Evolutionary conservation across 805 yeast species (phyloP), one percentile per base, ranked within the genome.

Genomic region (Myxozyma neglecta): DNA sequence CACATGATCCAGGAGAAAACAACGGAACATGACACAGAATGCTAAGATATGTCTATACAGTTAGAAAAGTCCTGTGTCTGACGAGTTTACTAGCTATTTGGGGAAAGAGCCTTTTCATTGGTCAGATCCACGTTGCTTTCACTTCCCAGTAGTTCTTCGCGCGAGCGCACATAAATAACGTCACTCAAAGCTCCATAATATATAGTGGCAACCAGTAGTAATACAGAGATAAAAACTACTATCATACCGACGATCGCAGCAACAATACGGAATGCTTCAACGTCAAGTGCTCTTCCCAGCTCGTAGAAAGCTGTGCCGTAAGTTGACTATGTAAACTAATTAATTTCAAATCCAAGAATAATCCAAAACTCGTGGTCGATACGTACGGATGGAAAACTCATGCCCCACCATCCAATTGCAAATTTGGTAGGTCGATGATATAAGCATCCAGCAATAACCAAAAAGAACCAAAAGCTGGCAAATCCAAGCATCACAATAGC

Each of bases 351-450:
- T 42, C 3, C 11, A n/a, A 20, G 3, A 2, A 4, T 32, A 18
- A 4, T 29, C 11, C 4, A 34, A 5, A 24, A 24, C 5, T 24
- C 5, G 29, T 24, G 16, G 40, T n/a, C 5, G 24, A 48, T 9
- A 48, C 52, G 32, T 34, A 48, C 52, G 13, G 57, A 42, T 10
- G 57, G 57, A 32, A 53, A 53, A 35, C 50, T 43, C 57, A 53
- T 53, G 14, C 57, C 57, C 57, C 57, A 53, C 57, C 57, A 53
- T 6, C 32, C 45, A 9, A 53, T 53, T 11, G 57, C 14, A 37
- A 43, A 53, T 14, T 14, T 35, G 13, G 36, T 44, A 8, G 57
- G 57, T 3, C 57, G 50, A 9, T 16, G 36, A 45, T 44, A 53
- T 6, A 53, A 16, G 34, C 51, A 53, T 18, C 50, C 48, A 7